Evolutionary conservation across 129 eudicot genomes (phyloP), one percentile per base, ranked within the genome.

Genomic region (Flaveria linearis): DNA sequence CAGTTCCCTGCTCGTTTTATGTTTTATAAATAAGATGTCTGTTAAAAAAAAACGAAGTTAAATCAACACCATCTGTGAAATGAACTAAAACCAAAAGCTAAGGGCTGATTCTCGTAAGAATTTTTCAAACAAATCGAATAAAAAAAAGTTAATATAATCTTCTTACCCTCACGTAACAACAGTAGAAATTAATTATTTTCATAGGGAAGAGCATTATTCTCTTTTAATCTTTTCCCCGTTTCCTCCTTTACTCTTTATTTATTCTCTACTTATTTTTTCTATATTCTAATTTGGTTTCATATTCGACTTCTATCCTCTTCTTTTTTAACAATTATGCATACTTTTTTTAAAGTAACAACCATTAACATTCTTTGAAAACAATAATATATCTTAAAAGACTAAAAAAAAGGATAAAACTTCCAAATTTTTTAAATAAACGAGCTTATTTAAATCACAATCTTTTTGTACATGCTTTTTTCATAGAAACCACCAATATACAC

Each of bases 401-500:
- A 0, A 45, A 45, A 45, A 11, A 45, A 10, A 45, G 0, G 41
- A 36, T 3, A 36, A 36, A 36, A 36, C 7, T 36, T 36, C 6
- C 41, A 36, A 9, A 1, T 45, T 8, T 14, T 22, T 0, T 8
- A 15, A 43, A n/a, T 10, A 45, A 57, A 78, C n/a, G 67, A 67
- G 72, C 60, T 79, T 79, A 71, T 71, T 79, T 60, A 61, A 45
- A 71, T 41, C 45, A 49, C 71, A 61, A 41, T 4, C 16, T 43
- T 53, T 80, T 58, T 77, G 73, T 78, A 73, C 62, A 78, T 79
- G 36, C n/a, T 52, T 14, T 62, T 76, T 55, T 53, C 30, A 15
- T 13, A 53, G 16, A 75, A 78, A 73, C 14, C 50, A 20, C 25
- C 75, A 75, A 75, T 84, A 45, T 80, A 84, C 84, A 79, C 73